Percentiles rank a stretch among this genome's conserved stretches.
phyloP scores from a whole-genome alignment of 2,329 filamentous ascomycete genomes.

The Paradendryphiella salina region DNA sequence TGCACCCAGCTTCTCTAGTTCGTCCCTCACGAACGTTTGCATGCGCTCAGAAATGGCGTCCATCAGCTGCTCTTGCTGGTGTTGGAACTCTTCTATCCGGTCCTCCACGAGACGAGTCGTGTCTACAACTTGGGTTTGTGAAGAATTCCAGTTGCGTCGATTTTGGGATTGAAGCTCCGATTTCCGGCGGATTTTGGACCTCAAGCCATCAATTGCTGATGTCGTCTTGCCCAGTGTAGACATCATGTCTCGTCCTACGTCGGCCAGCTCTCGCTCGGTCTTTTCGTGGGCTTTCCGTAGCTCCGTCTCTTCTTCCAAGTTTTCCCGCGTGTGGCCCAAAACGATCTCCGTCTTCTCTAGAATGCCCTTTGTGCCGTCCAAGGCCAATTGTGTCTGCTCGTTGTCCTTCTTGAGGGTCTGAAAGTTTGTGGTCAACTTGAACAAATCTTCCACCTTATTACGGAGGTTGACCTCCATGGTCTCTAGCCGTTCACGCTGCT shows the following conservation, averaged over 20 bases:
- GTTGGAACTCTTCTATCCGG: constrained; percentile 72
- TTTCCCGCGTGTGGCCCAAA: constrained; percentile 73
- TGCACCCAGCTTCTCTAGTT: constrained; percentile 70
- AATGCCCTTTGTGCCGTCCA: constrained; percentile 79
- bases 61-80: constrained; percentile 73
- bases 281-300: constrained; percentile 81
- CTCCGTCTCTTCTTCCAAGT: constrained; percentile 75
- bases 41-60: constrained; percentile 70
- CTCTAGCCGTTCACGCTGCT: constrained; percentile 89
- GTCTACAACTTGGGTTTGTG: constrained; percentile 73
- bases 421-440: constrained; percentile 82
- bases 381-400: constrained; percentile 69
- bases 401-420: constrained; percentile 88
- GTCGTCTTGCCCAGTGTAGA: constrained; percentile 78
- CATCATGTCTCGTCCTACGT: constrained; percentile 75
- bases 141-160: constrained; percentile 74
- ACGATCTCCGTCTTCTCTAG: constrained; percentile 88
- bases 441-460: constrained; percentile 92
- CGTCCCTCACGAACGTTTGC: constrained; percentile 73
- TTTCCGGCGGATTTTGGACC: constrained; percentile 83
- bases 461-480: constrained; percentile 87
- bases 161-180: constrained; percentile 83
- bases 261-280: constrained; percentile 76
- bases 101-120: constrained; percentile 77
- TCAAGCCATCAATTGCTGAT: constrained; percentile 76